phyloP scores from a whole-genome alignment of 768 basidiomycete genomes.

The Rickenella mellea region DNA sequence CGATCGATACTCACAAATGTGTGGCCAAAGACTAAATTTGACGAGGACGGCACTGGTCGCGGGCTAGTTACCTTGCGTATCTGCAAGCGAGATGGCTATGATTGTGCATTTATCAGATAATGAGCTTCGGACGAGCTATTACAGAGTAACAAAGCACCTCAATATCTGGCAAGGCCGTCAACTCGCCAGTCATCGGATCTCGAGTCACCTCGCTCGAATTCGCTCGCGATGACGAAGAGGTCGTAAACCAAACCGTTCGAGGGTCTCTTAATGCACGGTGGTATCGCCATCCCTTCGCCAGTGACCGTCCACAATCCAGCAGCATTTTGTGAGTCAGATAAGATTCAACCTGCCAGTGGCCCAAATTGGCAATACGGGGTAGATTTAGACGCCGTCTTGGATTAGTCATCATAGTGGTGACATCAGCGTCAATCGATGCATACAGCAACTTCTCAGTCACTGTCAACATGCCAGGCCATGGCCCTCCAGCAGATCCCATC shows the following conservation, averaged over 20 bases:
- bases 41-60: constrained; percentile 45
- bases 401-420: too few species aligned
- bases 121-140: too few species aligned
- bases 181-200: constrained; percentile 45
- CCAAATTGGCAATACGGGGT: too few species aligned
- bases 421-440: too few species aligned
- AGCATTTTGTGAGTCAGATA: too few species aligned
- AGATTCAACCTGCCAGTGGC: too few species aligned
- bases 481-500: constrained; percentile 29
- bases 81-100: neutral
- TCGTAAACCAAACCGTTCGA: neutral
- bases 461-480: neutral
- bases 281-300: neutral
- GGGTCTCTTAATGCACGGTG: neutral
- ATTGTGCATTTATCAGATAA: too few species aligned
- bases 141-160: constrained; percentile 30
- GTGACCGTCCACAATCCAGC: neutral
- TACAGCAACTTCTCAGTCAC: too few species aligned
- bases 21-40: constrained; percentile 72
- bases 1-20: constrained; percentile 53
- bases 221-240: neutral
- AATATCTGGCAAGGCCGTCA: constrained; percentile 37
- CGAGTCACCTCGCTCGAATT: neutral
- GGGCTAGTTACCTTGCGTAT: neutral
- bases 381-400: too few species aligned